Evolutionary conservation across 2,329 filamentous ascomycete species (phyloP).

Genomic region (Pseudopyrenochaeta lycopersici): DNA sequence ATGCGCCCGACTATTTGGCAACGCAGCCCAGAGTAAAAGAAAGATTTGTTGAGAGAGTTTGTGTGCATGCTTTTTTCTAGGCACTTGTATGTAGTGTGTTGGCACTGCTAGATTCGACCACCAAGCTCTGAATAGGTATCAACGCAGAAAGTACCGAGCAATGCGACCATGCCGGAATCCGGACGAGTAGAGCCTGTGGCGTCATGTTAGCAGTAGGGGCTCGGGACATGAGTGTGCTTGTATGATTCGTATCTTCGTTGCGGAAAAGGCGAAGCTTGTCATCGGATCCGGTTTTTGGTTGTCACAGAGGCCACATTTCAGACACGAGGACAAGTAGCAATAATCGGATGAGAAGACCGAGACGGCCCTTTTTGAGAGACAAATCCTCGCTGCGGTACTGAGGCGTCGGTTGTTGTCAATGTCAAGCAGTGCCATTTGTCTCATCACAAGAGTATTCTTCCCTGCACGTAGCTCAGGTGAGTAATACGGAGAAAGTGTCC

Average conservation of each 20-base stretch:
- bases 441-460: background rate
- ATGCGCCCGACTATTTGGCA: background rate
- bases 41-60: too few species aligned
- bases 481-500: background rate
- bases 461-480: background rate
- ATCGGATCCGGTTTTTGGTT: background rate
- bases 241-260: background rate
- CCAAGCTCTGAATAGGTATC: too few species aligned
- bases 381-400: background rate
- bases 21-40: too few species aligned
- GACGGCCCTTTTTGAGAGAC: background rate
- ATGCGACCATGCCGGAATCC: too few species aligned
- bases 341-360: background rate
- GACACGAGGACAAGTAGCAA: background rate
- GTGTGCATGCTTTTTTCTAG: too few species aligned
- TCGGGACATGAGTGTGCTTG: background rate
- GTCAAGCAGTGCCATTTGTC: background rate
- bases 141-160: too few species aligned
- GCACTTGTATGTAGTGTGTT: too few species aligned
- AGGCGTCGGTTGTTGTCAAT: background rate
- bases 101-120: too few species aligned
- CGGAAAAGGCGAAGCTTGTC: background rate
- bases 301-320: background rate
- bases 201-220: too few species aligned
- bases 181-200: too few species aligned